These are phyloP conservation scores for Amanita molliuscula DNA, from an alignment of 768 basidiomycete species.

Conservation along the genomic window DNA sequence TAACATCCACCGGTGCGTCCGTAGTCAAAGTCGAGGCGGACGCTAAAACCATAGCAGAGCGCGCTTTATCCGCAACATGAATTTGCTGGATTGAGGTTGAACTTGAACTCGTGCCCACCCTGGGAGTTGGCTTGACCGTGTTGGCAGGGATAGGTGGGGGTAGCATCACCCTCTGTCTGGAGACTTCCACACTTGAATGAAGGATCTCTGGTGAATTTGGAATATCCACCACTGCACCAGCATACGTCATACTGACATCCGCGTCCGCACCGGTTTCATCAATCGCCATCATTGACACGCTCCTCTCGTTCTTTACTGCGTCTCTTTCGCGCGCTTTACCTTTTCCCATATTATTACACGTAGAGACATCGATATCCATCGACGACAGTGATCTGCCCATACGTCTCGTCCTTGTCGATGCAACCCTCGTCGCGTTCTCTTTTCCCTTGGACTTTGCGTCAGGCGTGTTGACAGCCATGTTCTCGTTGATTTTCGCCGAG, in stretches of 20 bases:
- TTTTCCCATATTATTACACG: background rate
- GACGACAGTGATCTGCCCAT: background rate
- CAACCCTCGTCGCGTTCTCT: background rate
- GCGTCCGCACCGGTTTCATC: background rate
- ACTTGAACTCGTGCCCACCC: background rate
- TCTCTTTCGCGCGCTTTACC: background rate
- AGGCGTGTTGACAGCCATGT: background rate
- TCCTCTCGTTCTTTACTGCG: background rate
- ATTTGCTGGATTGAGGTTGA: background rate
- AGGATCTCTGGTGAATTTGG: background rate
- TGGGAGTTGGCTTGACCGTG: background rate
- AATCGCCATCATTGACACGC: background rate
- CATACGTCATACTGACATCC: slow-evolving; percentile 2
- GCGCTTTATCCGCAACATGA: background rate
- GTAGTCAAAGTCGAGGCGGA: background rate
- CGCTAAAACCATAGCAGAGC: background rate
- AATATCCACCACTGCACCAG: background rate
- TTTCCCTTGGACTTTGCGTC: background rate
- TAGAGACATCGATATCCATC: background rate
- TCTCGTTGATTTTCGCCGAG: slow-evolving; percentile 4
- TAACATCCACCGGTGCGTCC: background rate
- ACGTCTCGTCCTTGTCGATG: background rate
- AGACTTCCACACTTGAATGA: background rate
- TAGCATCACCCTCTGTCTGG: background rate
- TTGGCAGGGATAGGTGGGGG: background rate